Evolutionary conservation across 2,329 filamentous ascomycete genomes (phyloP), one percentile per base, ranked within the genome.

Genomic region (Coniella lustricola): DNA sequence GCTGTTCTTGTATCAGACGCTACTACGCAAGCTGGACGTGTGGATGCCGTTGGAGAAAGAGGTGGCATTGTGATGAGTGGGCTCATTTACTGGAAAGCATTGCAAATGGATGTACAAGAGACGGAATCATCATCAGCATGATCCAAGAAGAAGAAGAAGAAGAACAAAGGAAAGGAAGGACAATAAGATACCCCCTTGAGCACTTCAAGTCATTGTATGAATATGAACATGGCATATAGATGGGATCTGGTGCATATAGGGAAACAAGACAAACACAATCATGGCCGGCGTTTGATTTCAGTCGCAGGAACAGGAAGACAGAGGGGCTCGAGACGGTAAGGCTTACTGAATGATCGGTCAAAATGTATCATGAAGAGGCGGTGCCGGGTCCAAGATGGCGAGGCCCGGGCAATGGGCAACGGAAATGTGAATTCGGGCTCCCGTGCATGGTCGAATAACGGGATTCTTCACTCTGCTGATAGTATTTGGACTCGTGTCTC

Each of bases 1-100:
- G 91, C 74, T 97, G 63, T 90, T 97, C 58, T 73, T 96, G 64
- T 97, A 97, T 66, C 91, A 97, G 70, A 85, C 84, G 52, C 73
- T 97, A 48, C 69, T 97, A 62, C 83, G 85, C 60, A 81, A 84
- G 67, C 76, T 97, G 56, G 85, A 90, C 49, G 57, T 66, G 35
- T 69, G 69, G 62, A 55, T 69, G 50, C 69, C 70, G 16, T 10
- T 31, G 1, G 49, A 44, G 31, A 36, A 44, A 17, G 51, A 53
- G 22, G 51, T 32, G 37, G 34, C 45, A 1, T 14, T 46, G 4
- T 48, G 42, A 51, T 31, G 18, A 22, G 22, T 4, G 31, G 17
- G 2, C 22, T 31, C 8, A 20, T 37, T 17, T 48, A 31, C 41
- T n/a, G n/a, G 22, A n/a, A 17, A 18, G 20, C 16, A 7, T 50